Evolutionary conservation across 768 basidiomycete species (phyloP), one percentile per base, ranked within the genome.

Genomic region (Tylopilus rubrobrunneus): DNA sequence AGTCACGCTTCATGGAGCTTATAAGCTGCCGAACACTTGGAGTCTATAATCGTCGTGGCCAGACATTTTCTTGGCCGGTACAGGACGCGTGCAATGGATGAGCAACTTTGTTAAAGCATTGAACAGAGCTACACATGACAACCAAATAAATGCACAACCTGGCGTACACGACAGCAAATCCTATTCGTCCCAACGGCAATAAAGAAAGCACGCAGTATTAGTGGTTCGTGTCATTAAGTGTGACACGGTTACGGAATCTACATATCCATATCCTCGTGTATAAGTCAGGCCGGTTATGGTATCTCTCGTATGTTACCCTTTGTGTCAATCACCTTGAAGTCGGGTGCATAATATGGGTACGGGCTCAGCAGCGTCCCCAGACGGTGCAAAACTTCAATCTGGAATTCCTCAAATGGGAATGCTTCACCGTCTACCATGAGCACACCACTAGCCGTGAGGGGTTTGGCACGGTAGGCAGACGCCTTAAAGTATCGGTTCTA

Each of bases 371-470:
- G 65, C 0, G 82, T 86, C 21, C 79, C 88, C 25, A 89, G 67
- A 12, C 80, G 78, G n/a, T 73, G 75, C 60, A 89, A 83, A 10
- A 87, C 84, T 67, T 92, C 89, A 3, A 93, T 83, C 59, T 88
- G 79, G 64, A 82, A 92, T 62, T 85, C 81, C 64, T 84, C 77
- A 58, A 88, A 87, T 10, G 87, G 87, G 61, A 81, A 86, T 5
- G 71, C 62, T 70, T 95, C 92, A 8, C 92, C 92, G 59, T 95
- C 92, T 17, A 95, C 75, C 14, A 86, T 74, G 17, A 93, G 62
- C 59, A 72, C 71, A 2, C 86, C 86, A 31, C 81, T 74, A 4
- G 71, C 49, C 3, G 73, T 63, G 29, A 81, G 70, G 5, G 88
- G 85, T 63, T 82, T 84, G 29, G 90, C 75, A 23, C 87, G 80